These are phyloP conservation scores for Nymphaea colorata DNA, from an alignment of 164 flowering plant species.

Conservation along the genomic window DNA sequence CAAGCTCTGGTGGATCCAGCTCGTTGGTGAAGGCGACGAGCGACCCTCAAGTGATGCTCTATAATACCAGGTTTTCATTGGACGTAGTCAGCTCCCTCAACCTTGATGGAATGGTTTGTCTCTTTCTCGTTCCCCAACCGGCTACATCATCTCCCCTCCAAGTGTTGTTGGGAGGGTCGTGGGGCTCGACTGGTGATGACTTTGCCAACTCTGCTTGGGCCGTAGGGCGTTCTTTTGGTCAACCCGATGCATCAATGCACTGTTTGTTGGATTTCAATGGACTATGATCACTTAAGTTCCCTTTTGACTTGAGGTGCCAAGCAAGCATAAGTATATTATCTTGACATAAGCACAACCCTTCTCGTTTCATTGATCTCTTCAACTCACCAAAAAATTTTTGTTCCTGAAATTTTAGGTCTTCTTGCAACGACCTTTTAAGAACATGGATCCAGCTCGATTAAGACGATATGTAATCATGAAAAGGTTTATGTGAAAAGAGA, in stretches of 20 bases:
- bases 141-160: too few species aligned
- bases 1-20: too few species aligned
- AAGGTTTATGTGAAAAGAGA: conserved; percentile 85
- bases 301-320: conserved; percentile 71
- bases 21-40: too few species aligned
- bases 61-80: too few species aligned
- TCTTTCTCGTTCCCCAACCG: too few species aligned
- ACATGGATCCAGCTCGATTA: conserved; percentile 81
- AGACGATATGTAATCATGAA: conserved; percentile 87
- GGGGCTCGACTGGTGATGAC: too few species aligned
- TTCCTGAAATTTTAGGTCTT: conserved; percentile 61
- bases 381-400: conserved; percentile 66
- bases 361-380: conserved; percentile 45
- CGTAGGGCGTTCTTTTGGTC: too few species aligned
- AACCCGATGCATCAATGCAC: not conserved
- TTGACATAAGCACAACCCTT: conserved; percentile 62
- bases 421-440: conserved; percentile 63
- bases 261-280: conserved; percentile 4
- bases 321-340: conserved; percentile 62
- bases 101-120: too few species aligned
- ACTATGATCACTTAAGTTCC: conserved; percentile 27
- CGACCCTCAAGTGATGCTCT: too few species aligned
- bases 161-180: too few species aligned
- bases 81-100: too few species aligned
- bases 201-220: too few species aligned